Evolutionary conservation across 139 green algal species (phyloP), one percentile per base, ranked within the genome.

Genomic region (Chlorella sp.): DNA sequence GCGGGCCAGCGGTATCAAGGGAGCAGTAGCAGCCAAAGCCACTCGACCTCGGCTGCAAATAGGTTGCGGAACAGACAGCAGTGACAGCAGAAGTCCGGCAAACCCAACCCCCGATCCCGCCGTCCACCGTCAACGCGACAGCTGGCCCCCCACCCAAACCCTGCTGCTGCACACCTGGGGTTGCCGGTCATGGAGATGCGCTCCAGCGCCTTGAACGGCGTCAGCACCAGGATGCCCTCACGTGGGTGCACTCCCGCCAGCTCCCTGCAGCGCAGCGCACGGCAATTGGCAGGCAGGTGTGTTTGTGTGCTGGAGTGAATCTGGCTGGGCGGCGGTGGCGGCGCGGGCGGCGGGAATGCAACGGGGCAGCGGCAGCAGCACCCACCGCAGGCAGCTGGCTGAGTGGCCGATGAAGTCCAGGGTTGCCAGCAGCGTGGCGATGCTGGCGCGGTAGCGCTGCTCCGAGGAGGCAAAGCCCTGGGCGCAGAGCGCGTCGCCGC

Each of bases 361-460:
- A 30, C 60, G 60, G 13, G 63, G n/a, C 63, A 69, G 63, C 63
- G 6, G 26, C 63, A 25, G 21, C 23, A n/a, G 11, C 25, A n/a
- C 78, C 47, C 63, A 83, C 78, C 25, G 44, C 41, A 83, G 63
- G 28, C 12, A 32, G 5, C 39, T 26, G 0, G 78, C 78, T 7
- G 78, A 83, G 39, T 51, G 28, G 21, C 18, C 32, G 63, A 83
- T 64, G 18, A 83, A 83, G 28, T 83, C 78, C 11, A 47, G 25
- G 7, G 78, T 83, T 28, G 78, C 78, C 39, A 83, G 78, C 39
- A 83, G 63, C 2, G 78, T 83, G 62, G 78, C 39, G 39, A 83
- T 57, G 41, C 63, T 17, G 3, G 78, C 78, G 26, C 78, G 78
- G 63, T 74, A 83, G 63, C 78, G 78, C 63, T 83, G 78, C 63